Evolutionary conservation across 371 early-diverging fungal species (phyloP).

Genomic region (Mucor circinelloides): DNA sequence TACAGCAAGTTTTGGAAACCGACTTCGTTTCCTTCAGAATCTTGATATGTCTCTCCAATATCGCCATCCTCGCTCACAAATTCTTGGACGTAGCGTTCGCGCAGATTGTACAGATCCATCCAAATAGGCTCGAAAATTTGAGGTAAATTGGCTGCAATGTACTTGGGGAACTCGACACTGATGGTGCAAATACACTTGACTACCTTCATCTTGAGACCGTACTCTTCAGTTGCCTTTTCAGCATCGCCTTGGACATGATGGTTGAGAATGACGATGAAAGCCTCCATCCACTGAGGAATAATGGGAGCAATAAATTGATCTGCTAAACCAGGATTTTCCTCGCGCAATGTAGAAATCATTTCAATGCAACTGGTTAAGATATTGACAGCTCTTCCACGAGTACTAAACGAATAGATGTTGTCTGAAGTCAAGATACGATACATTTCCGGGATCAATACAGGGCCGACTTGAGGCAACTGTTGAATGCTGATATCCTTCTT

Average conservation of each 20-base stretch:
- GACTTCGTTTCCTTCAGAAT: slow-evolving; percentile 78
- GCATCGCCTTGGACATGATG: slow-evolving; percentile 53
- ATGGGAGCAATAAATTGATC: slow-evolving; percentile 74
- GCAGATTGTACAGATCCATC: slow-evolving; percentile 62
- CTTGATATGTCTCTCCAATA: slow-evolving; percentile 59
- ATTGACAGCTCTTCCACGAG: slow-evolving; percentile 77
- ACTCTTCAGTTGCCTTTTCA: slow-evolving; percentile 57
- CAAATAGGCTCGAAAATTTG: slow-evolving; percentile 66
- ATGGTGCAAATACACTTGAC: slow-evolving; percentile 69
- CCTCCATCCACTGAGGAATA: slow-evolving; percentile 78
- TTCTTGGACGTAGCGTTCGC: slow-evolving; percentile 58
- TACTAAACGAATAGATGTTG: slow-evolving; percentile 64
- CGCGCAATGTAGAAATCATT: slow-evolving; percentile 77
- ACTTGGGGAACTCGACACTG: slow-evolving; percentile 63
- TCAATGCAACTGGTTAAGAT: slow-evolving; percentile 86
- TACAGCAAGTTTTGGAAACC: slow-evolving; percentile 75
- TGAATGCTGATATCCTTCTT: slow-evolving; percentile 84
- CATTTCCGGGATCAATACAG: slow-evolving; percentile 83
- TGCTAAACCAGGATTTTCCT: slow-evolving; percentile 71
- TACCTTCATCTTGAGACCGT: slow-evolving; percentile 74
- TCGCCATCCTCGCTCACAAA: slow-evolving; percentile 62
- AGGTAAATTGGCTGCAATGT: slow-evolving; percentile 51
- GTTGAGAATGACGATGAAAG: slow-evolving; percentile 66
- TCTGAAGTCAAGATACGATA: slow-evolving; percentile 68
- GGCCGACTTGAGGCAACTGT: slow-evolving; percentile 80